phyloP scores from a whole-genome alignment of 106 monocot species.

The Dendrobium nobile region DNA sequence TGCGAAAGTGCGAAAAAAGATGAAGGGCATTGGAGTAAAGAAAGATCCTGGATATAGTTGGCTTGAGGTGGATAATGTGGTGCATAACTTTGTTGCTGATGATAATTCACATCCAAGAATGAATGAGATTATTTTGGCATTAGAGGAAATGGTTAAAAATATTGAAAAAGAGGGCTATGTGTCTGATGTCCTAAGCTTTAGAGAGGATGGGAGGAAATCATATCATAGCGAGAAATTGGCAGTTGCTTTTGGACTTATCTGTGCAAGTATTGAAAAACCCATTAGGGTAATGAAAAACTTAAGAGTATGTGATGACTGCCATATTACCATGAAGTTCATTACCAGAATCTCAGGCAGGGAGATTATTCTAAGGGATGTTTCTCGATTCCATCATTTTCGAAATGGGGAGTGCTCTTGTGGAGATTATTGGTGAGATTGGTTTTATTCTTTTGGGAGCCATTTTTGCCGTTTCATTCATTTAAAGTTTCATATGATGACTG shows the following conservation, averaged over 20 bases:
- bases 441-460: background rate
- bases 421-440: constrained; percentile 1
- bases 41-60: constrained; percentile 18
- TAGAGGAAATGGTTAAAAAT: constrained; percentile 36
- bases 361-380: constrained; percentile 40
- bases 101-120: constrained; percentile 29
- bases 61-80: constrained; percentile 10
- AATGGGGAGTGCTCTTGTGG: constrained; percentile 1
- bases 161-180: constrained; percentile 23
- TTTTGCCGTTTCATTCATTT: background rate
- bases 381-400: background rate
- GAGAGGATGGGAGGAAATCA: constrained; percentile 9
- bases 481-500: too few species aligned
- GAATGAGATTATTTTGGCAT: constrained; percentile 26
- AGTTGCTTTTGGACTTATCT: constrained; percentile 54
- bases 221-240: constrained; percentile 76
- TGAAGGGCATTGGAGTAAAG: constrained; percentile 11
- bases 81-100: constrained; percentile 13
- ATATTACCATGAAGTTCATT: constrained; percentile 45
- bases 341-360: constrained; percentile 43
- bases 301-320: constrained; percentile 58
- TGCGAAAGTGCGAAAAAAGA: constrained; percentile 1
- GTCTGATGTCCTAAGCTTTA: constrained; percentile 1
- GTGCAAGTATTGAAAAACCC: constrained; percentile 44
- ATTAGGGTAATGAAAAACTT: constrained; percentile 80